Conservation (phyloP, 805 yeast species). For the Yarrowia sp. region DNA sequence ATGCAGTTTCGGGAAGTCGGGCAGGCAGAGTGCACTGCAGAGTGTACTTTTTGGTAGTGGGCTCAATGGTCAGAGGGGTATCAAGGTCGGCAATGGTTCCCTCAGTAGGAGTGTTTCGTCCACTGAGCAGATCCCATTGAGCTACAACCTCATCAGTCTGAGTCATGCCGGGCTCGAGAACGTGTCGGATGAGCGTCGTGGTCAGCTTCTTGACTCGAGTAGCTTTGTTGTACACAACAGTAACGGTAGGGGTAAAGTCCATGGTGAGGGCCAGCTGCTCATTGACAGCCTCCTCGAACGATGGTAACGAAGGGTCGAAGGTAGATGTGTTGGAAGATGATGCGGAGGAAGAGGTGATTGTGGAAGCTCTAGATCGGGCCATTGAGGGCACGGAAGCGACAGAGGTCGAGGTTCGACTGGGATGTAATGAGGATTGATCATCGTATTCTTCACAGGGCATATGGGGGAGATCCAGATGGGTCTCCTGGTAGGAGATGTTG, state of each 20-base stretch:
- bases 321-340: neutral
- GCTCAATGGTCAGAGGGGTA: neutral
- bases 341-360: neutral
- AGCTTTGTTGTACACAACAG: neutral
- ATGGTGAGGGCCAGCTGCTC: slow-evolving; percentile 20
- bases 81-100: neutral
- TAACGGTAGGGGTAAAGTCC: neutral
- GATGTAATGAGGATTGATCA: neutral
- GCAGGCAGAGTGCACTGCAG: slow-evolving; percentile 18
- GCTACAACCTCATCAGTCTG: slow-evolving; percentile 12
- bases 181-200: neutral
- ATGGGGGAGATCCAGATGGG: slow-evolving; percentile 21
- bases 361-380: slow-evolving; percentile 6
- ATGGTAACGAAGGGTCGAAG: slow-evolving; percentile 8
- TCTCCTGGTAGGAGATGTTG: neutral
- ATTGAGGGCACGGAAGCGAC: neutral
- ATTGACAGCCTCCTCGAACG: slow-evolving; percentile 18
- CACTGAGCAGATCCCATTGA: slow-evolving; percentile 15
- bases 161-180: neutral
- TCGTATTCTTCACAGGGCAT: slow-evolving; percentile 25
- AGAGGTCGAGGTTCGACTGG: neutral
- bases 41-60: neutral
- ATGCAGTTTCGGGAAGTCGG: slow-evolving; percentile 17
- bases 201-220: slow-evolving; percentile 23
- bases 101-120: neutral